phyloP scores from a whole-genome alignment of 306 rosid genomes.

The Prinsepia uniflora region DNA sequence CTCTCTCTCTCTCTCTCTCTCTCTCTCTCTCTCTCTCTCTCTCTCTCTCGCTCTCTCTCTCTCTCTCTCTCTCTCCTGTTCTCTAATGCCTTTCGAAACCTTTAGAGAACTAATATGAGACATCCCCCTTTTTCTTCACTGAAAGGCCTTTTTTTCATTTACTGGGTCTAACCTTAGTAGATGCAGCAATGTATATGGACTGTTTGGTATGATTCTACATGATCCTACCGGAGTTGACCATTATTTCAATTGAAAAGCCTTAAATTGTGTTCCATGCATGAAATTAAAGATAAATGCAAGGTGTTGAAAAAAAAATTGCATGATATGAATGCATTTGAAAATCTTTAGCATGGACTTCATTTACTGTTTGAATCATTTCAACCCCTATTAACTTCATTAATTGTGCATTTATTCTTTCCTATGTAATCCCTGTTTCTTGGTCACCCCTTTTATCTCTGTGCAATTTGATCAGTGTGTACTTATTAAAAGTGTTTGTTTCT shows the following conservation, averaged over 20 bases:
- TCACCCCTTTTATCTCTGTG: not conserved
- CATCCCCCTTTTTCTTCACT: not conserved
- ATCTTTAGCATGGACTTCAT: not conserved
- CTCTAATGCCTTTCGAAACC: not conserved
- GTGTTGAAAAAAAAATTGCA: not conserved
- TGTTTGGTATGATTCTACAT: not conserved
- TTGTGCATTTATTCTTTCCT: not conserved
- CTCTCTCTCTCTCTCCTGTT: slow-evolving; percentile 1
- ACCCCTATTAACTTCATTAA: not conserved
- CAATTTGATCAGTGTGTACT: not conserved
- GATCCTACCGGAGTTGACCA: not conserved
- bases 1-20: slow-evolving; percentile 8
- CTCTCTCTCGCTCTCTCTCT: not conserved
- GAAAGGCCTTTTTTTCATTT: not conserved
- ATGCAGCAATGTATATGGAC: not conserved
- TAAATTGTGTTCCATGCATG: not conserved
- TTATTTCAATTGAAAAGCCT: not conserved
- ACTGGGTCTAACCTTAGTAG: not conserved
- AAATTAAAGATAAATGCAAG: not conserved
- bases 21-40: not conserved
- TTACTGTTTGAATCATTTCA: not conserved
- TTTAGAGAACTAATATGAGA: not conserved
- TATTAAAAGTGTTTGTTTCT: not conserved
- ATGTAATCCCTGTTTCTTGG: not conserved
- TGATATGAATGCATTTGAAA: not conserved